A percentile compares a stretch with the other conserved stretches of the same genome.
Evolutionary conservation across 179 eudicot genomes (phyloP).

Genomic region (Vitellaria paradoxa): DNA sequence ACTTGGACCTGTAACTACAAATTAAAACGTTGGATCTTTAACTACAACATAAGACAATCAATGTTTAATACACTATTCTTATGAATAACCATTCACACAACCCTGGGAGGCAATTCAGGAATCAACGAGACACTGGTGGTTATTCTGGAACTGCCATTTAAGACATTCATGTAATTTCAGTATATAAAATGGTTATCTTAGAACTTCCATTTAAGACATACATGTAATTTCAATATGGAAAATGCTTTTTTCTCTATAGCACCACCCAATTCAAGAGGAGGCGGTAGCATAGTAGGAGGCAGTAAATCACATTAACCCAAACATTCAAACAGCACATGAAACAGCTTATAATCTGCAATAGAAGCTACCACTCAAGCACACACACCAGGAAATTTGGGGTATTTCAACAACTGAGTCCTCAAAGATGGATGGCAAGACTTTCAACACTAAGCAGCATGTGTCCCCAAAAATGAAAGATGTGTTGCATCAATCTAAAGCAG

Average conservation of each 20-base stretch:
- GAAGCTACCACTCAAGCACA: background rate
- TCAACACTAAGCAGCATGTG: background rate
- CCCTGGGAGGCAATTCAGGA: background rate
- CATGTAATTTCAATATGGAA: background rate
- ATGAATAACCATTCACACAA: background rate
- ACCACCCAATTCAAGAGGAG: background rate
- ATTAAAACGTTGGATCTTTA: background rate
- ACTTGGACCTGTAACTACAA: background rate
- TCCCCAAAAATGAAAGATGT: slow-evolving; percentile 3
- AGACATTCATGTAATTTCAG: background rate
- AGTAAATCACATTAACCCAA: background rate
- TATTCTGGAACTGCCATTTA: background rate
- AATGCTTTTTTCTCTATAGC: background rate
- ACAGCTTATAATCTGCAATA: background rate
- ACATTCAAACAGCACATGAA: background rate
- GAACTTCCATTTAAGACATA: background rate
- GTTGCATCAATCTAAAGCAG: background rate
- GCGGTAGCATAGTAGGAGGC: background rate
- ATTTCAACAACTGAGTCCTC: background rate
- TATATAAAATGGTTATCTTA: background rate
- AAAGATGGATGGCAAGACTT: slow-evolving; percentile 2
- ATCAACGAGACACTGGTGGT: background rate
- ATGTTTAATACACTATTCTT: background rate
- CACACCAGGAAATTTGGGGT: background rate
- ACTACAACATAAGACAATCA: too few species aligned